Base-by-base conservation (phyloP, 495 filamentous ascomycete species). In the Trichodelitschia bisporula region DNA sequence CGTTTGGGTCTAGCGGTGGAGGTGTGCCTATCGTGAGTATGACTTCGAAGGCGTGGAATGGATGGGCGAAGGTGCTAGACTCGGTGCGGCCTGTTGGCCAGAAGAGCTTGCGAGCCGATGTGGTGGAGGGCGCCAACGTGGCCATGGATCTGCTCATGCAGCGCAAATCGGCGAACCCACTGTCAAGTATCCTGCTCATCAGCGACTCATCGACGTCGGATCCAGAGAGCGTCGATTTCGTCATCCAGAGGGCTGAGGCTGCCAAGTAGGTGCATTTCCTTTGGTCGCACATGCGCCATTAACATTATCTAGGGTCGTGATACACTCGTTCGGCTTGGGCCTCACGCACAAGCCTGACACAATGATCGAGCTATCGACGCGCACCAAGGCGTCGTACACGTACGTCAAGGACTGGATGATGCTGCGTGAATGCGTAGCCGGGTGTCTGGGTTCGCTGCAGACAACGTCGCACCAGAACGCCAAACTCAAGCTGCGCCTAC, bases 321-420 rank as follows among this genome's bases (percentile, higher is more conserved):
- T 99, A 34, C 80, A 95, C 48, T 93, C 89, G 0, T 95, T 95
- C 43, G 86, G 86, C 26, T 65, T 99, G 20, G 86, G 86, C 16
- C 64, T 92, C 52, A 93, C 86, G 0, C 86, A 99, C 53, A 99
- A 99, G 50, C 86, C 86, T 4, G 89, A 95, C 46, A 93, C 82
- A 0, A 89, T 99, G 77, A 92, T 99, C 30, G 86, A 95, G 44
- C 54, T 99, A 2, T 93, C 89, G 4, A 83, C 78, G 18, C 66
- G 84, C 31, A 99, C 86, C 4, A 99, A 95, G 53, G 86, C 83
- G 3, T 83, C 79, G 12, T 99, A 93, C 42, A 83, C 82, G 3
- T 99, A 95, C 43, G 83, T 95, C 42, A 95, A 95, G 50, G 86
- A 99, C 47, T 99, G 86, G 86, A 99, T 95, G 86, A 95, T 93